Conservation (phyloP, 345 rosid genomes). For the Rubroshorea leprosula region DNA sequence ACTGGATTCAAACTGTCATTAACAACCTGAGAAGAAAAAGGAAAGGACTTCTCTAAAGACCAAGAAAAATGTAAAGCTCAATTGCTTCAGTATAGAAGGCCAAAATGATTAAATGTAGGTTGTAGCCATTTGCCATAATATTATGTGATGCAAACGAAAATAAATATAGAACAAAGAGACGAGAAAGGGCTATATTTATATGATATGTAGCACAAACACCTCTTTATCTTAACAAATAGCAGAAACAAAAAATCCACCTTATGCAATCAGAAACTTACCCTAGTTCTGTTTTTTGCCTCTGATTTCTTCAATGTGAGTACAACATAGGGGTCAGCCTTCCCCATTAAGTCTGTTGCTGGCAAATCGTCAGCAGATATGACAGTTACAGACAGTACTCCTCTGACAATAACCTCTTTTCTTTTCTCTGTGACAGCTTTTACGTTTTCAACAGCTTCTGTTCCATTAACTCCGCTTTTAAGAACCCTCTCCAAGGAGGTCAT, state of each 20-base stretch:
- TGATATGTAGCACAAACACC: too few relatives aligned
- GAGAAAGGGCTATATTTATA: too few relatives aligned
- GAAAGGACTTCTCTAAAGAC: conserved; percentile 8
- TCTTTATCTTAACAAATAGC: not conserved
- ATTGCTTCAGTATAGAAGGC: not conserved
- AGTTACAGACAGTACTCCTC: conserved; percentile 89
- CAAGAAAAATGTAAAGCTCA: not conserved
- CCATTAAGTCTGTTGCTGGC: conserved; percentile 77
- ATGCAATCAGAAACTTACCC: conserved; percentile 38
- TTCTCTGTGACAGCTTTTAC: conserved; percentile 41
- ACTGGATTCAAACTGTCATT: conserved; percentile 86
- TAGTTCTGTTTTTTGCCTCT: conserved; percentile 64
- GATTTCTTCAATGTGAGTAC: conserved; percentile 88
- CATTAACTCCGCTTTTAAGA: conserved; percentile 57
- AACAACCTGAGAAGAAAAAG: conserved; percentile 53
- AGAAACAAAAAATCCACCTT: conserved; percentile 5
- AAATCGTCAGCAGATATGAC: conserved; percentile 94
- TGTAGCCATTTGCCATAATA: not conserved
- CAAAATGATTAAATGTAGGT: not conserved
- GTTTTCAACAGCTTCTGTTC: conserved; percentile 38
- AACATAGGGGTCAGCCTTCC: conserved; percentile 92
- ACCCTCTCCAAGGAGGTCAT: conserved; percentile 94
- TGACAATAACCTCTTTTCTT: conserved; percentile 74
- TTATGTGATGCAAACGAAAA: not conserved
- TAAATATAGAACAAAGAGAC: not conserved